phyloP scores from a whole-genome alignment of 306 rosid genomes.

The Cicer judaicum region DNA sequence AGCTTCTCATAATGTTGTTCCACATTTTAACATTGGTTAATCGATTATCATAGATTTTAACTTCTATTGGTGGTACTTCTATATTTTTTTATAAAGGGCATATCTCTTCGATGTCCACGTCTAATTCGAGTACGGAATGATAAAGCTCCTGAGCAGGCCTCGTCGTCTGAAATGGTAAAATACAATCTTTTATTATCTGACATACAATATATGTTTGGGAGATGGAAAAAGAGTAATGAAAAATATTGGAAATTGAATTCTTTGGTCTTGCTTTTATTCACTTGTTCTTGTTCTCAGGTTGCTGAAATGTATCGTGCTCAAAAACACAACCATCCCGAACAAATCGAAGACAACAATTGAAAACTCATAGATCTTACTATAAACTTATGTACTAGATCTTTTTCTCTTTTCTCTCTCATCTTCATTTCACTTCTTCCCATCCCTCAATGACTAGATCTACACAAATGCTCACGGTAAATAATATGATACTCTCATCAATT shows the following conservation, averaged over 20 bases:
- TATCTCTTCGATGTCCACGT: constrained; percentile 86
- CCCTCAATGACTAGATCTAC: no score
- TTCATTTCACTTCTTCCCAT: no score
- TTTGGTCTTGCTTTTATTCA: neutral
- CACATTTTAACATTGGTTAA: no score
- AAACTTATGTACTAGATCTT: no score
- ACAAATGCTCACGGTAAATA: no score
- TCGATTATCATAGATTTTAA: neutral
- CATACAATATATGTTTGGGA: neutral
- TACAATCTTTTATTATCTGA: constrained; percentile 9
- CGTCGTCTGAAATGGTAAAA: constrained; percentile 78
- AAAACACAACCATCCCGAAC: constrained; percentile 57
- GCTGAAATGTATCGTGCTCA: constrained; percentile 87
- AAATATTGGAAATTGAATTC: neutral
- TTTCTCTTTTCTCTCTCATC: no score
- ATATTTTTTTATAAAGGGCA: constrained; percentile 55
- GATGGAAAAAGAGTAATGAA: neutral
- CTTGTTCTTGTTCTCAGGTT: constrained; percentile 56
- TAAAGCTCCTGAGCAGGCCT: constrained; percentile 79
- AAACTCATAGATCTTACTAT: no score
- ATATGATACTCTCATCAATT: no score
- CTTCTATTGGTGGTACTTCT: constrained; percentile 33
- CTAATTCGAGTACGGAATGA: constrained; percentile 74
- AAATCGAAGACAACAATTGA: constrained; percentile 52
- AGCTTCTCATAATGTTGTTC: no score